Evolutionary conservation across 1,284 basidiomycete genomes (phyloP).

Genomic region (Puccinia coronata): DNA sequence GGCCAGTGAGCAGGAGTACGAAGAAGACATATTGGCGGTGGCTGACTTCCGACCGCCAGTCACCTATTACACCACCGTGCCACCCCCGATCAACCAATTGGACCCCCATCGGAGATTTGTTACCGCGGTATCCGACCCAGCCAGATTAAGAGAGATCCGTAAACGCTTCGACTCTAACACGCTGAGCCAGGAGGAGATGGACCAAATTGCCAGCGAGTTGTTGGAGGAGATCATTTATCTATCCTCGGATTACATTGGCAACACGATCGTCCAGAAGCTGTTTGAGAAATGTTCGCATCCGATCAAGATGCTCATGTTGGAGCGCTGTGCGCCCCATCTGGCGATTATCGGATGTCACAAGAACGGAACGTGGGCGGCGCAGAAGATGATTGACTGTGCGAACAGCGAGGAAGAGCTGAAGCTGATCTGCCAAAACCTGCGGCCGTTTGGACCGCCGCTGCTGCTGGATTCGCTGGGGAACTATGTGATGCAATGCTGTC

Average conservation of each 20-base stretch:
- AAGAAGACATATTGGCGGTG: constrained; percentile 24
- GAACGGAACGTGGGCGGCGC: constrained; percentile 99
- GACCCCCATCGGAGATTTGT: constrained; percentile 47
- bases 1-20: constrained; percentile 9
- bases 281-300: constrained; percentile 82
- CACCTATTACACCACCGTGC: constrained; percentile 91
- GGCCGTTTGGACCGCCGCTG: constrained; percentile 88
- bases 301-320: constrained; percentile 83
- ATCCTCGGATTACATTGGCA: constrained; percentile 97
- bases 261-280: constrained; percentile 73
- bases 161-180: constrained; percentile 81
- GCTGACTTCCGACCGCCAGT: constrained; percentile 79
- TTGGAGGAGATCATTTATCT: constrained; percentile 79
- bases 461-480: constrained; percentile 96
- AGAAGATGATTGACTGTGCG: constrained; percentile 97
- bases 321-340: constrained; percentile 87
- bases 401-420: constrained; percentile 82
- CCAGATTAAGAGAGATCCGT: constrained; percentile 86
- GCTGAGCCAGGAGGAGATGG: constrained; percentile 82
- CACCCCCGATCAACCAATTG: constrained; percentile 64
- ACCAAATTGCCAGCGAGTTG: constrained; percentile 81
- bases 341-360: constrained; percentile 99
- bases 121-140: constrained; percentile 86
- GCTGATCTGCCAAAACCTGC: constrained; percentile 79
- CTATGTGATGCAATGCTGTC: constrained; percentile 93